Evolutionary conservation across 2,329 filamentous ascomycete genomes (phyloP).

Genomic region (Fusarium tricinctum): DNA sequence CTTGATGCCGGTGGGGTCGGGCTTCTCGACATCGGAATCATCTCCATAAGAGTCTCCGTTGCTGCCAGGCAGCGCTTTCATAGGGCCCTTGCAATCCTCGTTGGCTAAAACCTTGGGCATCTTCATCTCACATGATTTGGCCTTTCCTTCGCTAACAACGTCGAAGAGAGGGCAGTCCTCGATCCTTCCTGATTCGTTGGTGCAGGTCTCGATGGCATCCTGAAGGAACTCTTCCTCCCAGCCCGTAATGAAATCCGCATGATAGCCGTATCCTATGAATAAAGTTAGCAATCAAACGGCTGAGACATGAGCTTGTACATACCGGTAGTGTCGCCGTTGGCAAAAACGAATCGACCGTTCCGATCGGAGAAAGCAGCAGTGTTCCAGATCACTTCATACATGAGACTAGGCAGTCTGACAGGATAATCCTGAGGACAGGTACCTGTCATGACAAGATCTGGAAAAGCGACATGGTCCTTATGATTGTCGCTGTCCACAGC

Average conservation of each 20-base stretch:
- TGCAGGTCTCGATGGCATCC: conserved; percentile 80
- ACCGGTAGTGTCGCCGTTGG: conserved; percentile 84
- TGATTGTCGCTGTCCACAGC: conserved; percentile 69
- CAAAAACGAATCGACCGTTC: conserved; percentile 78
- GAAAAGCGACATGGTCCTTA: conserved; percentile 81
- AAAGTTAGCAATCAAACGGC: conserved; percentile 75
- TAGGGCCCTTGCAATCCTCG: conserved; percentile 72
- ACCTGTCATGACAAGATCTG: conserved; percentile 81
- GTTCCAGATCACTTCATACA: conserved; percentile 89
- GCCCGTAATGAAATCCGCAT: conserved; percentile 85
- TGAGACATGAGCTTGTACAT: conserved; percentile 47
- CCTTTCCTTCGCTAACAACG: conserved; percentile 72
- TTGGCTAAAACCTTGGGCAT: conserved; percentile 66
- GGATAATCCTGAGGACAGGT: conserved; percentile 79
- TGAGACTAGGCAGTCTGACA: conserved; percentile 78
- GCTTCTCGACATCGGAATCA: conserved; percentile 37
- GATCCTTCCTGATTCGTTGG: conserved; percentile 76
- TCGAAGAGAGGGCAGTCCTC: conserved; percentile 82
- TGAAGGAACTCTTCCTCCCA: conserved; percentile 81
- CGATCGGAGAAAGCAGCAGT: conserved; percentile 74
- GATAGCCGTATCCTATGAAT: conserved; percentile 79
- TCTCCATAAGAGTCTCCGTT: conserved; percentile 59
- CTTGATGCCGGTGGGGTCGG: conserved; percentile 21
- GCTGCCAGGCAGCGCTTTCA: conserved; percentile 75
- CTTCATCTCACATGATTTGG: conserved; percentile 72